Conservation (phyloP, 2,329 filamentous ascomycete species). For the Cladosporium phlei region DNA sequence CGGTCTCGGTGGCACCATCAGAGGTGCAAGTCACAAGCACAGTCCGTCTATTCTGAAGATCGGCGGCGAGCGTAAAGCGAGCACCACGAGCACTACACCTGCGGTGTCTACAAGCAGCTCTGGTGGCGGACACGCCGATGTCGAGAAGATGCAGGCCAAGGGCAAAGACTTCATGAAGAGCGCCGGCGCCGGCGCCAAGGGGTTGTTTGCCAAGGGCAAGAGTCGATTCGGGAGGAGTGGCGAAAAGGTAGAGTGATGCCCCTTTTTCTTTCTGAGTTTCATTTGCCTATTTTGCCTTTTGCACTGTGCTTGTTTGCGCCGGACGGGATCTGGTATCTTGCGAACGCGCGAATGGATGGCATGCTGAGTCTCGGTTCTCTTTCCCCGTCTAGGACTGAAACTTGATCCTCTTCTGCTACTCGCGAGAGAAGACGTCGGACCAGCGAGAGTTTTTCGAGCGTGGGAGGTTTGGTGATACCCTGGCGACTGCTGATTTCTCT, state of each 20-base stretch:
- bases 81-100: background rate
- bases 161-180: conserved; percentile 85
- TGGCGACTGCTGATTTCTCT: conserved; percentile 2
- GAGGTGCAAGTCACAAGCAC: conserved; percentile 23
- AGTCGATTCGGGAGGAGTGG: conserved; percentile 61
- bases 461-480: conserved; percentile 12
- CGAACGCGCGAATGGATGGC: conserved; percentile 19
- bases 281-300: background rate
- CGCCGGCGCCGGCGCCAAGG: conserved; percentile 85
- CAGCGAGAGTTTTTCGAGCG: background rate
- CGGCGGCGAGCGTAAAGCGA: conserved; percentile 15
- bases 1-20: conserved; percentile 12
- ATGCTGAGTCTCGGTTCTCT: conserved; percentile 15
- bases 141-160: conserved; percentile 61
- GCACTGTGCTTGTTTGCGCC: background rate
- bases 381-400: conserved; percentile 16
- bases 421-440: background rate
- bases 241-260: conserved; percentile 84
- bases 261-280: conserved; percentile 32
- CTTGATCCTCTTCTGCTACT: too few relatives aligned
- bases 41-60: conserved; percentile 16
- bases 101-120: conserved; percentile 17
- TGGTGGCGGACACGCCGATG: conserved; percentile 19
- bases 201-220: conserved; percentile 83
- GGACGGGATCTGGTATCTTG: background rate